Evolutionary conservation across 2,329 filamentous ascomycete genomes (phyloP).

Genomic region (Catunica adiposa): DNA sequence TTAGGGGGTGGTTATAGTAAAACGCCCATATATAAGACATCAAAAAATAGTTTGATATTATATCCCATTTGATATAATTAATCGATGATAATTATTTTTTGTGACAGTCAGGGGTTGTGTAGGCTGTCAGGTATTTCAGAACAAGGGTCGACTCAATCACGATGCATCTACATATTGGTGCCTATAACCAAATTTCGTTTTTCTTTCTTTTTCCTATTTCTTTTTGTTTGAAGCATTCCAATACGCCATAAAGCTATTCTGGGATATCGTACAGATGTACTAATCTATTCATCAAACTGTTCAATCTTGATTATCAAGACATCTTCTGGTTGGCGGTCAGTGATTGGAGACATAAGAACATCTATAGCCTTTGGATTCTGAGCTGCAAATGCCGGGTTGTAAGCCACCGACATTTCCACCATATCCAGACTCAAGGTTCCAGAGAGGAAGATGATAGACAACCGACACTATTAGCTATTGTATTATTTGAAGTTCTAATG

Average conservation of each 20-base stretch:
- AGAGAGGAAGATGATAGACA: constrained; percentile 1
- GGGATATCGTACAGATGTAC: too few relatives aligned
- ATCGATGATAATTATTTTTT: neutral
- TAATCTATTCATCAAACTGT: neutral
- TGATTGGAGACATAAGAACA: neutral
- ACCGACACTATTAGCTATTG: neutral
- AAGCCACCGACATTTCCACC: constrained; percentile 5
- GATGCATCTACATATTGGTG: too few relatives aligned
- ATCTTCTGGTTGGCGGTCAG: neutral
- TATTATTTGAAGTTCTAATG: neutral
- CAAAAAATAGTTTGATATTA: neutral
- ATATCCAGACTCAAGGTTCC: constrained; percentile 3
- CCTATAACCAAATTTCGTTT: too few relatives aligned
- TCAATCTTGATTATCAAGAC: constrained; percentile 5
- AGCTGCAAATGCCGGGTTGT: neutral
- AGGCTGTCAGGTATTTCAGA: too few relatives aligned
- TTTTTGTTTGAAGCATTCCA: too few relatives aligned
- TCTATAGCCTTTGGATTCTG: neutral
- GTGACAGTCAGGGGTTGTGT: neutral
- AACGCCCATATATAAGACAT: neutral
- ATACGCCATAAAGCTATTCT: too few relatives aligned
- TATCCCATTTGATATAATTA: neutral
- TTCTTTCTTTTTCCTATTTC: too few relatives aligned
- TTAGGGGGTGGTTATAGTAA: neutral
- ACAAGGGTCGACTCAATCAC: too few relatives aligned